Evolutionary conservation across 2,329 filamentous ascomycete genomes (phyloP).

Genomic region (Scytalidium sp.): DNA sequence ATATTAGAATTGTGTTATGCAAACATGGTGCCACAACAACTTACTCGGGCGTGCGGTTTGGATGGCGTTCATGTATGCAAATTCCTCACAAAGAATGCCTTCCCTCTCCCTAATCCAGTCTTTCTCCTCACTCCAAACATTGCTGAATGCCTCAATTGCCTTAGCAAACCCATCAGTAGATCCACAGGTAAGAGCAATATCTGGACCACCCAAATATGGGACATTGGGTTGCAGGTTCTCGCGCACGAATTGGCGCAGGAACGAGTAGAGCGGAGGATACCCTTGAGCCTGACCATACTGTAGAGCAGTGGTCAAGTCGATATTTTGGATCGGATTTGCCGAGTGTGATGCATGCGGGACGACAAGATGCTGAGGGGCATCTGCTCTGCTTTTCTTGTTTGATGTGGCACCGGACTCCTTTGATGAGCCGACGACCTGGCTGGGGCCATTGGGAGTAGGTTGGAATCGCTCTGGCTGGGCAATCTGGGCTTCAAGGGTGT

Average conservation of each 20-base stretch:
- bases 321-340: slow-evolving; percentile 61
- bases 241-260: slow-evolving; percentile 74
- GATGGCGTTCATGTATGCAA: slow-evolving; percentile 76
- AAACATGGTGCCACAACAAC: slow-evolving; percentile 36
- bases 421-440: slow-evolving; percentile 34
- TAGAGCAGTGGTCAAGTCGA: slow-evolving; percentile 77
- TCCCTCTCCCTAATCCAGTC: slow-evolving; percentile 68
- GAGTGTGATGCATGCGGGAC: slow-evolving; percentile 67
- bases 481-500: slow-evolving; percentile 81
- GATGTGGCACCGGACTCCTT: slow-evolving; percentile 29
- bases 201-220: slow-evolving; percentile 73
- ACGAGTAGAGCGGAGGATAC: slow-evolving; percentile 74
- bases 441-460: slow-evolving; percentile 62
- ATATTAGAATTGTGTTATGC: background rate
- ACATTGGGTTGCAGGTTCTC: slow-evolving; percentile 77
- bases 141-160: slow-evolving; percentile 69
- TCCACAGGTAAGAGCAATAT: slow-evolving; percentile 76
- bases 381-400: slow-evolving; percentile 13
- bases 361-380: slow-evolving; percentile 49
- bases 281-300: slow-evolving; percentile 86
- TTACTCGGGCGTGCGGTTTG: slow-evolving; percentile 58
- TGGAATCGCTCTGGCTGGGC: slow-evolving; percentile 73
- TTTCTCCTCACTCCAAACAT: slow-evolving; percentile 69
- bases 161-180: slow-evolving; percentile 85
- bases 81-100: slow-evolving; percentile 76